Percentiles rank a stretch among this genome's conserved stretches.
Conservation (phyloP, 2,329 filamentous ascomycete genomes). For the Phyllosticta citriasiana region DNA sequence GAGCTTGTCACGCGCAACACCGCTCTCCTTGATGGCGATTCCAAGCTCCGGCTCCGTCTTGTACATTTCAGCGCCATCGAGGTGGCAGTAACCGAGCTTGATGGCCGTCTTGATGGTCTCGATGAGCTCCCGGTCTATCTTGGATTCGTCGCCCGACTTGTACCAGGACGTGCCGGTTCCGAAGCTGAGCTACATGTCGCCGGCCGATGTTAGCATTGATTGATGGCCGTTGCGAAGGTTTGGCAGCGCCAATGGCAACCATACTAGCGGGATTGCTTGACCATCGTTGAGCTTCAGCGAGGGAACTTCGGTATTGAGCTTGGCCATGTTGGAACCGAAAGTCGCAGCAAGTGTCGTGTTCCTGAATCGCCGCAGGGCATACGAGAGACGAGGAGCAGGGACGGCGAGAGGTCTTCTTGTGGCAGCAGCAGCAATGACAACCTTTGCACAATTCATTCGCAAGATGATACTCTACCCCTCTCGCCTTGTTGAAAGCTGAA, state of each 20-base stretch:
- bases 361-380: not conserved
- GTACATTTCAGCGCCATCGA: slow-evolving; percentile 62
- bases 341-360: not conserved
- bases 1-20: slow-evolving; percentile 36
- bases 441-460: not conserved
- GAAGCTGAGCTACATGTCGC: slow-evolving; percentile 51
- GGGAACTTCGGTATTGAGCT: slow-evolving; percentile 41
- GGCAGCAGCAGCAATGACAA: not conserved
- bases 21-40: slow-evolving; percentile 35
- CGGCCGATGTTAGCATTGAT: not conserved
- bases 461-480: not conserved
- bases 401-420: not conserved
- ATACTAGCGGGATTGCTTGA: slow-evolving; percentile 58
- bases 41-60: slow-evolving; percentile 42
- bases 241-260: not conserved
- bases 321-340: slow-evolving; percentile 26
- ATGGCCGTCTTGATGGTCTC: slow-evolving; percentile 54
- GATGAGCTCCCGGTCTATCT: slow-evolving; percentile 48
- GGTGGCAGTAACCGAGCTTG: slow-evolving; percentile 58
- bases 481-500: not conserved
- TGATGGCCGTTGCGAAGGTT: not conserved
- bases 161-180: slow-evolving; percentile 64
- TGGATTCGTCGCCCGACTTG: slow-evolving; percentile 37
- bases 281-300: slow-evolving; percentile 64
- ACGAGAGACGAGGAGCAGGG: not conserved